Evolutionary conservation across 23 red algal genomes (phyloP).

Genomic region (Agarophyton chilense): DNA sequence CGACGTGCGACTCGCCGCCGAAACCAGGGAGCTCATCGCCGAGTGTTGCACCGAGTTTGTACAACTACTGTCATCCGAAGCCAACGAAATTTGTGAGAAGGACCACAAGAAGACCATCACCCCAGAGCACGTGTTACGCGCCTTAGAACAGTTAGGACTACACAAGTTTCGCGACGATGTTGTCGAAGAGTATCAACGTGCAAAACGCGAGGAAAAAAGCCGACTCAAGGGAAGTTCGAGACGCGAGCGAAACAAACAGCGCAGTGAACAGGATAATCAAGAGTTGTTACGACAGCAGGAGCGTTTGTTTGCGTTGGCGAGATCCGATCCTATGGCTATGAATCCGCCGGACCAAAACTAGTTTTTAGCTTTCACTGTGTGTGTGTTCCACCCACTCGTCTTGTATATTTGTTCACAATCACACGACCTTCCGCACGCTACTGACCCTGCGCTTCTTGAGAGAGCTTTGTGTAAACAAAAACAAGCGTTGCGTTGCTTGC

Average conservation of each 20-base stretch:
- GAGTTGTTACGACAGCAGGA: constrained; percentile 61
- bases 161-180: constrained; percentile 60
- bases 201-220: constrained; percentile 57
- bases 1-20: constrained; percentile 72
- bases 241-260: constrained; percentile 30
- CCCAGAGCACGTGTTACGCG: constrained; percentile 87
- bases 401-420: too few relatives aligned
- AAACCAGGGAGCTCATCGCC: constrained; percentile 82
- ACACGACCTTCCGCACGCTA: neutral
- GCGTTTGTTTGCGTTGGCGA: constrained; percentile 45
- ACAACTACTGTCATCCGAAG: constrained; percentile 85
- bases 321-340: constrained; percentile 68
- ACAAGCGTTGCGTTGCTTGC: too few relatives aligned
- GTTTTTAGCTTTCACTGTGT: neutral
- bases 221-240: neutral
- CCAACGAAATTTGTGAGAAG: constrained; percentile 92
- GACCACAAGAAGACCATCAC: constrained; percentile 93
- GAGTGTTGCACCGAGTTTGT: constrained; percentile 92
- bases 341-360: constrained; percentile 21
- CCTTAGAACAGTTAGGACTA: constrained; percentile 78
- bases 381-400: neutral
- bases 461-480: too few relatives aligned
- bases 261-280: constrained; percentile 17
- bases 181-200: constrained; percentile 59
- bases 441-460: too few relatives aligned